Evolutionary conservation across 768 basidiomycete species (phyloP), one percentile per base, ranked within the genome.

Genomic region (Lenzites betulinus): DNA sequence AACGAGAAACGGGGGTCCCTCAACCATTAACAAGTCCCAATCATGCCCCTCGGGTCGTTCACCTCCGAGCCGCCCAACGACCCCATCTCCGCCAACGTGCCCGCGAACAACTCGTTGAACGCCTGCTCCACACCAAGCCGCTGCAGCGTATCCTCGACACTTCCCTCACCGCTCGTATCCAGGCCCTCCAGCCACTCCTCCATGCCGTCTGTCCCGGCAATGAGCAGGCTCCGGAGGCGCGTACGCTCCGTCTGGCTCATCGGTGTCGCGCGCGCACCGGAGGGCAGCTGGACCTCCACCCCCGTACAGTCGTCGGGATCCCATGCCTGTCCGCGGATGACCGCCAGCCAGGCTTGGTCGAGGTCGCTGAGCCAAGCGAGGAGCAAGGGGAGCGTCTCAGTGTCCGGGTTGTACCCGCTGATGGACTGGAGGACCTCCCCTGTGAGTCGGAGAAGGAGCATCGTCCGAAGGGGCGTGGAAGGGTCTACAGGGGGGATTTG

Each of bases 401-500:
- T 61, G 16, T 77, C 71, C 0, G 83, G 78, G 2, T 75, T 71
- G 68, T 93, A 93, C 6, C 89, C 88, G 5, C 81, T 74, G 9
- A 90, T 80, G 11, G 83, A 78, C 59, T 71, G 74, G 64, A 92
- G 74, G 18, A 84, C 77, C 49, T 92, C 90, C 54, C 83, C 83
- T 3, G 89, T 92, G 8, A 92, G 76, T 26, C 85, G 86, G 23
- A 93, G 83, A n/a, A 92, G 77, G 60, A 85, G 83, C 2, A 84
- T 78, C 8, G 79, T 85, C 9, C 91, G 83, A 4, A 92, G 77
- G 15, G 84, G 75, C 4, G 86, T 83, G 2, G 90, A 91, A 0
- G 88, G 86, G 20, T 85, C 83, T 16, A 89, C 70, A 13, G 91
- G 90, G 0, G 90, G 91, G 50, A 92, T 88, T 67, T 86, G 89